A percentile compares a stretch with the other conserved stretches of the same genome.
phyloP scores from a whole-genome alignment of 2,329 filamentous ascomycete species.

The Arthroderma sp. region DNA sequence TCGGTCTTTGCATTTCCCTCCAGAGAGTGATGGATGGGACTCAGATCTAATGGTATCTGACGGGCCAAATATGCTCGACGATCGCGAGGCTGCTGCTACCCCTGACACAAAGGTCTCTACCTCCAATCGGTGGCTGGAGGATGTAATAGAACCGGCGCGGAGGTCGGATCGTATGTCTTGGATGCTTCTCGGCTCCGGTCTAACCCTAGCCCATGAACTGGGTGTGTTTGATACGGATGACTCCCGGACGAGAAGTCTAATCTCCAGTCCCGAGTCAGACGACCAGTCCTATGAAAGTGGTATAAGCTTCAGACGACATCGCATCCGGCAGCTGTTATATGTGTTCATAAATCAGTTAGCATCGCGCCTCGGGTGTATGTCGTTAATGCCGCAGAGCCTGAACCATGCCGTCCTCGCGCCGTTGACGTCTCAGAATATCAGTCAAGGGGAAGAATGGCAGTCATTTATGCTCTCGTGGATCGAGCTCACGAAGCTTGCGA shows the following conservation, averaged over 20 bases:
- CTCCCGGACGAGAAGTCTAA: conserved; percentile 14
- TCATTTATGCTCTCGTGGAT: conserved; percentile 42
- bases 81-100: conserved; percentile 9
- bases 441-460: conserved; percentile 33
- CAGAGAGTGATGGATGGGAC: conserved; percentile 42
- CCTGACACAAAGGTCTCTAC: conserved; percentile 16
- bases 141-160: conserved; percentile 41
- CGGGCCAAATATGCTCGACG: conserved; percentile 4
- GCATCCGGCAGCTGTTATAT: conserved; percentile 26
- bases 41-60: conserved; percentile 34
- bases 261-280: conserved; percentile 8
- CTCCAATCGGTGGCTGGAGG: conserved; percentile 36
- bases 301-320: conserved; percentile 19
- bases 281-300: conserved; percentile 16
- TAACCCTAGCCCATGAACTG: conserved; percentile 41
- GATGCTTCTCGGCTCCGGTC: conserved; percentile 43
- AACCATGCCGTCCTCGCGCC: conserved; percentile 28
- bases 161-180: conserved; percentile 46
- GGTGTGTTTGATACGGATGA: conserved; percentile 35
- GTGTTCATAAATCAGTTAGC: conserved; percentile 40
- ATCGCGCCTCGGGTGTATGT: conserved; percentile 39
- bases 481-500: conserved; percentile 34
- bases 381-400: conserved; percentile 36
- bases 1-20: conserved; percentile 40
- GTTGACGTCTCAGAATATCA: conserved; percentile 17